phyloP scores from a whole-genome alignment of 768 basidiomycete species.

The Trametes meyenii region DNA sequence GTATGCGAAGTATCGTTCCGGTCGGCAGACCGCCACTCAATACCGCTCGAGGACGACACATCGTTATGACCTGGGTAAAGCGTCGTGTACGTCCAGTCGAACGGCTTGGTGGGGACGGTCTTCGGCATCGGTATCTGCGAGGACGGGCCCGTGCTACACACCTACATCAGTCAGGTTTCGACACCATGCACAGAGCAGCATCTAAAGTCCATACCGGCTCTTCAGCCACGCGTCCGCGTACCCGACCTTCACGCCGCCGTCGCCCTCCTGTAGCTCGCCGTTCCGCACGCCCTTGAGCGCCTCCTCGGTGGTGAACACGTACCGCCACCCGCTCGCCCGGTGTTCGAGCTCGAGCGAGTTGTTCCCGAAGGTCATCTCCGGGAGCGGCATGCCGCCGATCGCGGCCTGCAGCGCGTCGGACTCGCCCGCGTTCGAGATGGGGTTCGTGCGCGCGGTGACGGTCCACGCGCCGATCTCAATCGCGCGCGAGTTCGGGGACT shows the following conservation, averaged over 20 bases:
- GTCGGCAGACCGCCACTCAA: conserved; percentile 58
- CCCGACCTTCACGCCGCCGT: conserved; percentile 92
- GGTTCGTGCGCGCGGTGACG: conserved; percentile 69
- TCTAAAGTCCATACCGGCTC: conserved; percentile 66
- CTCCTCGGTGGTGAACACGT: conserved; percentile 65
- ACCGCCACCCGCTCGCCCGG: conserved; percentile 59
- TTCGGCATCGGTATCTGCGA: conserved; percentile 68
- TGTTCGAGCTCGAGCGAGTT: conserved; percentile 77
- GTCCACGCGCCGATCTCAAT: conserved; percentile 71
- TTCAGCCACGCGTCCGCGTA: conserved; percentile 94
- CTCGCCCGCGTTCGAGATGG: conserved; percentile 79
- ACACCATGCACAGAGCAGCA: not conserved
- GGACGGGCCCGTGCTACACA: conserved; percentile 68
- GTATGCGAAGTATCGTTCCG: conserved; percentile 55
- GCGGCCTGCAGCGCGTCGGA: conserved; percentile 67
- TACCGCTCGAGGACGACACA: conserved; percentile 24
- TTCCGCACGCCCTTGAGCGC: conserved; percentile 76
- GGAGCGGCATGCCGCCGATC: conserved; percentile 73
- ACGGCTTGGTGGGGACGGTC: conserved; percentile 79
- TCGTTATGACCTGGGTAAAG: conserved; percentile 69
- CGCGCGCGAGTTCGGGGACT: conserved; percentile 68
- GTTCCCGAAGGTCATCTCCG: conserved; percentile 96
- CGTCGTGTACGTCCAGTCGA: conserved; percentile 99
- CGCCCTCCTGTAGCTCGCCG: conserved; percentile 74
- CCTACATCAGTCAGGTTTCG: conserved; percentile 6